Percentiles rank a stretch among this genome's conserved stretches.
These are phyloP conservation scores for Cyphellophora attinorum DNA, from an alignment of 2,329 filamentous ascomycete genomes.

Conservation along the genomic window DNA sequence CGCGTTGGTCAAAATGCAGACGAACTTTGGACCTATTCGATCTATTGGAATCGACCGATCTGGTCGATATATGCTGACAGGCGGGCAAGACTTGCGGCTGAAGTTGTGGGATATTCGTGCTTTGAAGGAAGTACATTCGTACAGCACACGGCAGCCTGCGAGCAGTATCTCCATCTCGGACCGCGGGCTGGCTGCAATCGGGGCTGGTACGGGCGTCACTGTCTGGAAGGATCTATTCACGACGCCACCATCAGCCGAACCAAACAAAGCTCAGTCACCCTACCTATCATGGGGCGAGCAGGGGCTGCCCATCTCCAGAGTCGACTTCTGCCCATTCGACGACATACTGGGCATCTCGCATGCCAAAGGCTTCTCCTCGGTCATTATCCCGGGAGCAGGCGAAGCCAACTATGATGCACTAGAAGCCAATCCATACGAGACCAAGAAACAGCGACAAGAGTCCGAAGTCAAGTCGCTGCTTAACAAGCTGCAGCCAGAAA, in stretches of 20 bases:
- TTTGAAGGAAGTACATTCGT: conserved; percentile 85
- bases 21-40: conserved; percentile 80
- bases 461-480: conserved; percentile 79
- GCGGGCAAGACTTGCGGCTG: conserved; percentile 83
- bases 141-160: conserved; percentile 73
- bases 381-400: conserved; percentile 88
- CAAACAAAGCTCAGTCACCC: conserved; percentile 71
- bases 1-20: conserved; percentile 81
- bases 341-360: conserved; percentile 83
- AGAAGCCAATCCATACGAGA: conserved; percentile 93
- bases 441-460: conserved; percentile 82
- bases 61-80: conserved; percentile 90
- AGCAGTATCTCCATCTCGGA: conserved; percentile 83
- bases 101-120: conserved; percentile 93
- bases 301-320: conserved; percentile 67
- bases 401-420: conserved; percentile 94
- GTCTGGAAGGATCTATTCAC: conserved; percentile 88
- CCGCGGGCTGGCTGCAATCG: conserved; percentile 74
- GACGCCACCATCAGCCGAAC: conserved; percentile 58
- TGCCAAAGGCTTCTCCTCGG: conserved; percentile 74
- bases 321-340: conserved; percentile 90
- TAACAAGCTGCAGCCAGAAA: conserved; percentile 91
- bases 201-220: conserved; percentile 80
- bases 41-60: conserved; percentile 77
- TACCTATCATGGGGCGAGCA: conserved; percentile 85